phyloP scores from a whole-genome alignment of 108 stramenopile species.

The Nitzschia sp. region DNA sequence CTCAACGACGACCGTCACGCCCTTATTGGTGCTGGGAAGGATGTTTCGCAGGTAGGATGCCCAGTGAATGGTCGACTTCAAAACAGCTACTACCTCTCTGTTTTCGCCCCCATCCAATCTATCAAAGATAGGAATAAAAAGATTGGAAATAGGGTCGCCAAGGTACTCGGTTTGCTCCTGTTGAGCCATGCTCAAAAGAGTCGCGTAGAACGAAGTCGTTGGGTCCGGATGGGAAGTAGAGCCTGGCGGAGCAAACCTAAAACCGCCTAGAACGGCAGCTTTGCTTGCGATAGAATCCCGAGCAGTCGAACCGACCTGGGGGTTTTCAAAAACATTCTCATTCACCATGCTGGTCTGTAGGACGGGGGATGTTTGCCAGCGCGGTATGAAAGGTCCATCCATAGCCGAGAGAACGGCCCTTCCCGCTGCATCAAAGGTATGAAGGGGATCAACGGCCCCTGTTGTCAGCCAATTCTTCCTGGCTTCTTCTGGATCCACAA shows the following conservation, averaged over 20 bases:
- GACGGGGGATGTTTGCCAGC: constrained; percentile 12
- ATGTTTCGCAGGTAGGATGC: constrained; percentile 34
- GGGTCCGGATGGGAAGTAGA: neutral
- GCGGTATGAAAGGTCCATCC: constrained; percentile 3
- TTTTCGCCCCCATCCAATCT: constrained; percentile 1
- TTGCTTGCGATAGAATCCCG: neutral
- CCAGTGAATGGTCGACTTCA: constrained; percentile 54
- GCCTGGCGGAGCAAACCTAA: neutral
- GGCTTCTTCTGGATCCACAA: neutral
- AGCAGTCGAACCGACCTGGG: neutral
- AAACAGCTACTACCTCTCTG: neutral
- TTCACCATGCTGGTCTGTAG: neutral
- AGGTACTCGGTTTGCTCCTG: constrained; percentile 2
- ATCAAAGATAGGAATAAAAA: constrained; percentile 32
- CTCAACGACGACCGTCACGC: constrained; percentile 53
- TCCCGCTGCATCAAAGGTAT: neutral
- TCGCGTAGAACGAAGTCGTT: neutral
- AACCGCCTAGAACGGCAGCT: neutral
- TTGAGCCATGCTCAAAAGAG: neutral
- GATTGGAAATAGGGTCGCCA: constrained; percentile 27
- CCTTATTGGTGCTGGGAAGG: constrained; percentile 47
- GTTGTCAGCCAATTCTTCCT: neutral
- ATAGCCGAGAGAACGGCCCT: neutral
- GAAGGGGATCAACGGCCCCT: neutral
- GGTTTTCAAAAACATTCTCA: constrained; percentile 1